A percentile compares a stretch with the other conserved stretches of the same genome.
Evolutionary conservation across 2,329 filamentous ascomycete species (phyloP).

Genomic region (Fusarium nematophilum): DNA sequence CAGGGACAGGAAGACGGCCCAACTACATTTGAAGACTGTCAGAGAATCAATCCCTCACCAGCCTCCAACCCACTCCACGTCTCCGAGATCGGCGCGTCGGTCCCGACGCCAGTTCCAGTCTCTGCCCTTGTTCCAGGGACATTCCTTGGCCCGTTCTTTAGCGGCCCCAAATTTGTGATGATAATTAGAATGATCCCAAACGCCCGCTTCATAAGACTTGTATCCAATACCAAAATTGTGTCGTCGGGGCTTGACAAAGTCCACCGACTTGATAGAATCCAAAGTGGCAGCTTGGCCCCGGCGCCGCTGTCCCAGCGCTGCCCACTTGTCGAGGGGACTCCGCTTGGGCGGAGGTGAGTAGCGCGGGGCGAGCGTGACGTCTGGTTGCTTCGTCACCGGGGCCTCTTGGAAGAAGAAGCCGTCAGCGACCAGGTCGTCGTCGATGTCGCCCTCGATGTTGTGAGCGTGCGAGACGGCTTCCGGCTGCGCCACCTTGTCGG

Average conservation of each 20-base stretch:
- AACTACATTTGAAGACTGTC: constrained; percentile 70
- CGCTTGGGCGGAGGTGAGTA: constrained; percentile 77
- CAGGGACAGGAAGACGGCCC: constrained; percentile 46
- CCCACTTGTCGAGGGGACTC: constrained; percentile 82
- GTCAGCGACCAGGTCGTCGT: constrained; percentile 74
- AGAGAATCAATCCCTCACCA: constrained; percentile 71
- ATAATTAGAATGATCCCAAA: constrained; percentile 59
- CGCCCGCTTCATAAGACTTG: constrained; percentile 60
- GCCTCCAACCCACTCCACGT: constrained; percentile 95
- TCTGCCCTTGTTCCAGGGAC: constrained; percentile 68
- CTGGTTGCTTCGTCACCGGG: constrained; percentile 49
- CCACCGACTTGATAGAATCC: constrained; percentile 62
- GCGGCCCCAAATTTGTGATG: constrained; percentile 46
- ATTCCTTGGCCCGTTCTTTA: constrained; percentile 62
- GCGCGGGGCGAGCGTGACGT: constrained; percentile 56
- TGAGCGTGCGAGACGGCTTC: constrained; percentile 40
- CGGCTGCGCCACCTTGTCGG: constrained; percentile 24
- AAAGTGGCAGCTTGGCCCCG: constrained; percentile 68
- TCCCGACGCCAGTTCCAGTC: constrained; percentile 74
- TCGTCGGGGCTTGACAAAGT: constrained; percentile 60
- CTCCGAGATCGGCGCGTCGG: constrained; percentile 74
- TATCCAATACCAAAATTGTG: constrained; percentile 58
- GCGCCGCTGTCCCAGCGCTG: constrained; percentile 84
- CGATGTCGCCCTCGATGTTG: constrained; percentile 62
- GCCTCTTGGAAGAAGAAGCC: constrained; percentile 81